A percentile compares a stretch with the other conserved stretches of the same genome.
These are phyloP conservation scores for Geranium brycei DNA, from an alignment of 345 rosid genomes.

Conservation along the genomic window DNA sequence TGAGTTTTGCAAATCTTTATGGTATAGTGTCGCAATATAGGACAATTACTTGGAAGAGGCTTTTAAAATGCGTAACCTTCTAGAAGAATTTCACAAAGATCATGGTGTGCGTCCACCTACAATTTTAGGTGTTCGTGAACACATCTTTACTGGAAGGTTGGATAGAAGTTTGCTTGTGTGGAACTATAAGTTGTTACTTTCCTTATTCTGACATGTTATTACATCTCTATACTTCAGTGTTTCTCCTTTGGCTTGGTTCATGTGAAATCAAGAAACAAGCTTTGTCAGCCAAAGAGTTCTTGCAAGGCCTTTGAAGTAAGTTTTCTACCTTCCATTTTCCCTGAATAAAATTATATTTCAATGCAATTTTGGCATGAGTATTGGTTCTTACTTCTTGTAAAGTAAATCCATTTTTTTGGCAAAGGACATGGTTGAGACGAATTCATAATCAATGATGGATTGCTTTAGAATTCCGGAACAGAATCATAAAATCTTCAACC, in stretches of 20 bases:
- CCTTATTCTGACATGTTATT: background rate
- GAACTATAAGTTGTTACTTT: background rate
- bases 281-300: conserved; percentile 6
- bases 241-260: conserved; percentile 6
- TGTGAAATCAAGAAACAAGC: conserved; percentile 6
- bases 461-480: background rate
- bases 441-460: no score
- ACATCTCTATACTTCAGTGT: conserved; percentile 2
- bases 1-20: background rate
- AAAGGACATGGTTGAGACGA: no score
- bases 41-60: conserved; percentile 5
- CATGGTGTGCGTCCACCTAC: conserved; percentile 6
- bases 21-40: background rate
- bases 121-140: conserved; percentile 7
- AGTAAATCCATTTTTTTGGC: no score
- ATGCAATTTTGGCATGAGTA: background rate
- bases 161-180: background rate
- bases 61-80: conserved; percentile 5
- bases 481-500: no score
- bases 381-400: background rate
- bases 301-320: conserved; percentile 11
- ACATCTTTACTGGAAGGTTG: conserved; percentile 6
- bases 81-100: conserved; percentile 4
- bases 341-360: no score
- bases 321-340: background rate